Evolutionary conservation across 2,329 filamentous ascomycete genomes (phyloP), one percentile per base, ranked within the genome.

Genomic region (Penicillium digitatum): DNA sequence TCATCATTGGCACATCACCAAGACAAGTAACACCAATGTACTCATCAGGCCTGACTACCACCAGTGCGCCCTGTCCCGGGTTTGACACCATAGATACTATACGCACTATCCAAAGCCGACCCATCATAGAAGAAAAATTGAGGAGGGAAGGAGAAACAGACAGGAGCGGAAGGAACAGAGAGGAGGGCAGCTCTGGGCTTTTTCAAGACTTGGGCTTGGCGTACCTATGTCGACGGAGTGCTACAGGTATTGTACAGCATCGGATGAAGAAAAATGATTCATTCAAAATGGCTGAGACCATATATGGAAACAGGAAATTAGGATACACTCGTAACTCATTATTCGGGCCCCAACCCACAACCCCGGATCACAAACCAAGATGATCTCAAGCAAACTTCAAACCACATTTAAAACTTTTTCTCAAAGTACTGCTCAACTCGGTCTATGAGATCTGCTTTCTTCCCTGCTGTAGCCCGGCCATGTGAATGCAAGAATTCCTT

Each of bases 371-470:
- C 24, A 18, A 20, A 16, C n/a, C 18, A 27, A 27, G 10, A 42
- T 32, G 37, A 43, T 42, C 27, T 37, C 3, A 32, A 32, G 20
- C 10, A 50, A 22, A 26, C 37, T 18, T 26, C 20, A 9, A 16
- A 16, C 22, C 26, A 16, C n/a, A 12, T 18, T 31, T 27, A 48
- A 66, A 52, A 74, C 56, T 78, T 79, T 44, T 66, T 63, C 59
- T 81, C 78, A 51, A 80, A 76, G 57, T 70, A 75, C 52, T 74
- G 73, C 57, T 81, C 78, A 31, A 81, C 72, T 35, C 73, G 69
- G 37, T 80, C 78, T n/a, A 81, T 67, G 31, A 81, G 68, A 54
- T 80, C 79, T 6, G 72, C 76, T 59, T 82, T 82, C 62, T 79
- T 81, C 2, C 79, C 78, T 22, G 70, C 65, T 10, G 66, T 63